A percentile compares a stretch with the other conserved stretches of the same genome.
Conservation (phyloP, 306 rosid species). For the Gleditsia sinensis region DNA sequence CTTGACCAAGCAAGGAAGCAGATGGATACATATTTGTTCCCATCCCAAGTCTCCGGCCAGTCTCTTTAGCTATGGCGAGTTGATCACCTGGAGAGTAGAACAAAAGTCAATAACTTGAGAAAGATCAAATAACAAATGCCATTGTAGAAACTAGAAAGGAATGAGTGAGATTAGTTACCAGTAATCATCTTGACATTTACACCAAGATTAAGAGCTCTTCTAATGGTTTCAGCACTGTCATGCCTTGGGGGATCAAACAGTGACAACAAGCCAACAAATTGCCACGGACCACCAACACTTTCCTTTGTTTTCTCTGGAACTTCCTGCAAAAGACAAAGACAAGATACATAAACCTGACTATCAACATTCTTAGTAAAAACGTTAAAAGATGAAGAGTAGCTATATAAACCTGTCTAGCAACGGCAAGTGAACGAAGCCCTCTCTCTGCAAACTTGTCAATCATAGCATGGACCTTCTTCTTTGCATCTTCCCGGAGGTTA, state of each 20-base stretch:
- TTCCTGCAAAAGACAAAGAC: constrained; percentile 55
- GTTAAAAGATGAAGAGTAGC: neutral
- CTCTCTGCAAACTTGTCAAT: constrained; percentile 97
- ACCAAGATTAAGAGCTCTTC: constrained; percentile 94
- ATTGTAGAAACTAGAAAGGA: neutral
- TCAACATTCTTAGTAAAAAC: constrained; percentile 50
- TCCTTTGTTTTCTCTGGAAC: constrained; percentile 86
- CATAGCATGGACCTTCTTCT: constrained; percentile 65
- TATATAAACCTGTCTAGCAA: constrained; percentile 81
- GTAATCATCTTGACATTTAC: constrained; percentile 99
- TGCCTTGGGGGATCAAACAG: constrained; percentile 97
- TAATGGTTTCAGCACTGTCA: constrained; percentile 98
- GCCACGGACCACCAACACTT: constrained; percentile 82
- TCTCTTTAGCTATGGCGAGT: constrained; percentile 98
- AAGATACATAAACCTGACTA: constrained; percentile 64
- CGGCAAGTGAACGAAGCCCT: constrained; percentile 95
- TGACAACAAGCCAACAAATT: constrained; percentile 89
- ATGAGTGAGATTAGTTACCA: constrained; percentile 50
- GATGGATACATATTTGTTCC: constrained; percentile 99
- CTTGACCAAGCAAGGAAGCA: constrained; percentile 88
- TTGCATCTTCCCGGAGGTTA: constrained; percentile 83
- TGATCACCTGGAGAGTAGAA: constrained; percentile 71
- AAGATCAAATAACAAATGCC: constrained; percentile 6
- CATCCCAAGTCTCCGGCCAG: constrained; percentile 98
- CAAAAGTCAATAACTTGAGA: constrained; percentile 6